A percentile compares a stretch with the other conserved stretches of the same genome.
These are phyloP conservation scores for Colletotrichum sp. DNA, from an alignment of 2,329 filamentous ascomycete species.

Conservation along the genomic window DNA sequence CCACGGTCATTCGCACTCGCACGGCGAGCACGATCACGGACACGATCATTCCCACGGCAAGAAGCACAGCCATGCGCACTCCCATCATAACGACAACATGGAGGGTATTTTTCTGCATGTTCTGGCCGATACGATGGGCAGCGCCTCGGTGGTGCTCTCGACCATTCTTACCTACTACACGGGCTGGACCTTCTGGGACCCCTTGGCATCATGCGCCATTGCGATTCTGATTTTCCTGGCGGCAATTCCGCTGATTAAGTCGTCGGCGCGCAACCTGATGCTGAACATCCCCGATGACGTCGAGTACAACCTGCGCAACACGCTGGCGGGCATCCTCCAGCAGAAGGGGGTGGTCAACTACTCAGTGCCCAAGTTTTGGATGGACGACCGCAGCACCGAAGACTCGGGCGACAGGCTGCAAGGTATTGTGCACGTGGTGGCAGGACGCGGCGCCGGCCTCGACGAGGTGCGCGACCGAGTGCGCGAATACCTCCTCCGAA, in stretches of 20 bases:
- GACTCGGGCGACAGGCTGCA: conserved; percentile 61
- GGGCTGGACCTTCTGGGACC: conserved; percentile 94
- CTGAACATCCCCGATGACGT: conserved; percentile 83
- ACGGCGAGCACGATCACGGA: conserved; percentile 42
- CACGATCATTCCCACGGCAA: conserved; percentile 47
- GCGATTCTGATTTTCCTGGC: conserved; percentile 93
- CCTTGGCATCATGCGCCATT: conserved; percentile 91
- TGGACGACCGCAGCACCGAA: conserved; percentile 65
- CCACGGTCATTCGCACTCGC: conserved; percentile 40
- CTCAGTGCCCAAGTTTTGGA: conserved; percentile 88
- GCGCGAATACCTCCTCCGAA: conserved; percentile 69
- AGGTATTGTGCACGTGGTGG: conserved; percentile 87
- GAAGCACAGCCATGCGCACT: conserved; percentile 42
- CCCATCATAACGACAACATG: conserved; percentile 91
- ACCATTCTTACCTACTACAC: conserved; percentile 86
- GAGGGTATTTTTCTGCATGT: conserved; percentile 96
- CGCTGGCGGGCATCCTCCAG: conserved; percentile 80
- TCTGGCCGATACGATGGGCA: conserved; percentile 91
- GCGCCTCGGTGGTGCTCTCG: conserved; percentile 90
- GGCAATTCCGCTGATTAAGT: conserved; percentile 84
- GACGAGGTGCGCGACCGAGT: conserved; percentile 87
- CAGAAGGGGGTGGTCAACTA: conserved; percentile 87
- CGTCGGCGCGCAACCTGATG: conserved; percentile 81
- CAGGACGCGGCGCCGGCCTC: conserved; percentile 71
- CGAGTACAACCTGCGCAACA: conserved; percentile 88